A percentile compares a stretch with the other conserved stretches of the same genome.
These are phyloP conservation scores for Cylindrotheca closterium DNA, from an alignment of 108 stramenopile species.

Conservation along the genomic window DNA sequence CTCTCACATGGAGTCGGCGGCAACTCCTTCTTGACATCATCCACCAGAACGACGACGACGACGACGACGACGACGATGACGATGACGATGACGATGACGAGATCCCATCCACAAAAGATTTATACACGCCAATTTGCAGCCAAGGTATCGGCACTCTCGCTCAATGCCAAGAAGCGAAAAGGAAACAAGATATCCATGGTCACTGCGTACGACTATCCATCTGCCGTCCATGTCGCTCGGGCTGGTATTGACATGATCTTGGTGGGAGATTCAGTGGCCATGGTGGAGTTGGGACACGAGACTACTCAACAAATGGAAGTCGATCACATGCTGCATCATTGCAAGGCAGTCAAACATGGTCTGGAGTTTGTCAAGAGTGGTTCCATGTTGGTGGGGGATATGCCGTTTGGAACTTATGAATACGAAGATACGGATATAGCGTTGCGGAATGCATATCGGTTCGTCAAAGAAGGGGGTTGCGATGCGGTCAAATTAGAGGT, in stretches of 20 bases:
- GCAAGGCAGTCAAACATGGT: slow-evolving; percentile 85
- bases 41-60: too few species aligned
- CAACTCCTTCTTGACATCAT: too few species aligned
- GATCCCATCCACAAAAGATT: too few species aligned
- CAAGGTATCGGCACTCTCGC: slow-evolving; percentile 65
- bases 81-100: too few species aligned
- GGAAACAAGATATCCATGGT: slow-evolving; percentile 90
- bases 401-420: slow-evolving; percentile 98
- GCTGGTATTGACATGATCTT: slow-evolving; percentile 94
- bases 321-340: slow-evolving; percentile 97
- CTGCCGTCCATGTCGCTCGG: slow-evolving; percentile 94
- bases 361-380: slow-evolving; percentile 35
- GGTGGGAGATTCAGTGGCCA: slow-evolving; percentile 91
- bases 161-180: slow-evolving; percentile 74
- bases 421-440: slow-evolving; percentile 83
- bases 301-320: slow-evolving; percentile 96
- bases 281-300: slow-evolving; percentile 95
- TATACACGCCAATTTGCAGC: slow-evolving; percentile 6
- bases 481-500: slow-evolving; percentile 96
- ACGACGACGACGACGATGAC: too few species aligned
- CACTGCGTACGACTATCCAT: slow-evolving; percentile 99
- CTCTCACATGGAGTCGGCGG: too few species aligned
- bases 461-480: slow-evolving; percentile 90
- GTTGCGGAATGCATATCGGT: slow-evolving; percentile 84
- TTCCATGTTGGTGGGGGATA: slow-evolving; percentile 91